Base-by-base conservation (phyloP, 2,329 filamentous ascomycete species). In the Monosporascus sp. region DNA sequence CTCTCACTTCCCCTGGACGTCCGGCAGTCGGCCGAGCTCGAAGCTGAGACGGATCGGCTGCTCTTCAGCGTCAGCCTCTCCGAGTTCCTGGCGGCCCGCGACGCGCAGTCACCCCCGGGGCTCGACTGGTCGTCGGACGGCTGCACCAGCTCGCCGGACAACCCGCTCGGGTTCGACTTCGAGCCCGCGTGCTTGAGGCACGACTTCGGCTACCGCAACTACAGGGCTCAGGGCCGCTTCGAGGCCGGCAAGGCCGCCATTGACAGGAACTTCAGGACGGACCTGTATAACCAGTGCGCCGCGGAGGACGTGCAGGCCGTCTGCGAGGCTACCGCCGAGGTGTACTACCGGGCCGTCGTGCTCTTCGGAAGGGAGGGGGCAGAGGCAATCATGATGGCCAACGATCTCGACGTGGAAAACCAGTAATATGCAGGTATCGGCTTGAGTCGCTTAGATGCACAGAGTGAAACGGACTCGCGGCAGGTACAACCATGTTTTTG, bases 191-290 rank as follows among this genome's bases (percentile, higher is more conserved):
- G 78, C 68, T 65, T 77, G 54, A 76, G 80, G 6, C 80, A 83
- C 55, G 80, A 83, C 60, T 83, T 83, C 62, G 79, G 78, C 1
- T 80, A 80, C 62, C 67, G 72, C 18, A 83, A 83, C 66, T 82
- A 74, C 63, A 76, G 77, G 49, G 52, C 50, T 2, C 78, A 82
- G 60, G 64, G 50, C 2, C 73, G 79, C 2, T 80, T 82, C 3
- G 63, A 67, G 6, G 63, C 56, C 6, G 67, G 63, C 50, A 77
- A 76, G 60, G 50, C 63, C n/a, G 64, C 56, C 5, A 76, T 83
- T 43, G 79, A 83, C 49, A 59, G 65, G 47, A 75, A 78, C n/a
- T 81, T 83, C 61, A 73, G 71, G 59, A 58, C 37, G 0, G 75
- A 78, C 38, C 54, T 75, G 2, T 69, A 70, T 54, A 68, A 62